These are phyloP conservation scores for Tuber aestivum DNA, from an alignment of 495 filamentous ascomycete genomes.

Conservation along the genomic window DNA sequence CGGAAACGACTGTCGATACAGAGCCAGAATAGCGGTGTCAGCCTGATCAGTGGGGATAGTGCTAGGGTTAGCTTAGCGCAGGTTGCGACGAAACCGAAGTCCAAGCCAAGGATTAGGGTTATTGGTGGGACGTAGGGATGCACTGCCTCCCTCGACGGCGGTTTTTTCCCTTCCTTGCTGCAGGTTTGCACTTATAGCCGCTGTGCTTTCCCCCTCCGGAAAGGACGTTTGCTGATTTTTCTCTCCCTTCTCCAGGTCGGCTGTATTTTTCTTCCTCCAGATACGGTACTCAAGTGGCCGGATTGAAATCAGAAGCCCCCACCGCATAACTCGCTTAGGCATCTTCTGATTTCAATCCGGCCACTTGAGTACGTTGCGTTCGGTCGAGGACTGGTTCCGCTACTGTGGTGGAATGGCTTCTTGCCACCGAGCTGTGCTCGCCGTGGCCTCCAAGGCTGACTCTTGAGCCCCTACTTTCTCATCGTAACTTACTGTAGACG, in stretches of 20 bases:
- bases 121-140: slow-evolving; percentile 7
- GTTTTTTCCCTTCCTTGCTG: neutral
- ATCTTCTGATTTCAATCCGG: too few species aligned
- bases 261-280: neutral
- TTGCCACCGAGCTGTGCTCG: neutral
- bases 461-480: neutral
- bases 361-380: neutral
- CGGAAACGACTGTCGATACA: slow-evolving; percentile 24
- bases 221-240: neutral
- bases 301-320: too few species aligned
- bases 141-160: neutral
- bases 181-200: neutral
- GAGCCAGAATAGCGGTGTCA: slow-evolving; percentile 28
- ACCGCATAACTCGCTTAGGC: too few species aligned
- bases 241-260: neutral
- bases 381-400: neutral
- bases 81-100: slow-evolving; percentile 34
- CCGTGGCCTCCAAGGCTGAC: neutral
- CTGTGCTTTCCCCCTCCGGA: neutral
- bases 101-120: slow-evolving; percentile 27
- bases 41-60: slow-evolving; percentile 30
- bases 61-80: slow-evolving; percentile 31
- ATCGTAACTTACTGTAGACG: neutral
- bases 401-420: neutral
- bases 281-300: too few species aligned